Percentiles rank a stretch among this genome's conserved stretches.
Evolutionary conservation across 345 rosid species (phyloP).

Genomic region (Clarkia xantiana): DNA sequence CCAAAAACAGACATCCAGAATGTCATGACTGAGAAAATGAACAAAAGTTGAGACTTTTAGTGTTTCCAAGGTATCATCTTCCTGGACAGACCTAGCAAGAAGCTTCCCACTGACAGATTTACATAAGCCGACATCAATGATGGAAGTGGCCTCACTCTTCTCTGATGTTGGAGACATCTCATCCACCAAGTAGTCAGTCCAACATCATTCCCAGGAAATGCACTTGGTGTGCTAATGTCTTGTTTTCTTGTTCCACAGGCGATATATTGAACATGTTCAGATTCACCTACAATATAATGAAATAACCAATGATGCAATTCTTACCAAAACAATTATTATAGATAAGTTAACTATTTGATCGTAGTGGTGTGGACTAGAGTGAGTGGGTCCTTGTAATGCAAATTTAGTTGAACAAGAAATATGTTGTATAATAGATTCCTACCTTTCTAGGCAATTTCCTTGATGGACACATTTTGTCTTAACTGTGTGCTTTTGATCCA

Average conservation of each 20-base stretch:
- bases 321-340: too few species aligned
- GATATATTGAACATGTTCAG: slow-evolving; percentile 58
- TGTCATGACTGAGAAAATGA: not conserved
- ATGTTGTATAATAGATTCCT: too few species aligned
- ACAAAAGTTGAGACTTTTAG: slow-evolving; percentile 17
- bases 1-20: not conserved
- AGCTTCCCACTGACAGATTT: slow-evolving; percentile 61
- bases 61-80: slow-evolving; percentile 90
- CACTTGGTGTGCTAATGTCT: slow-evolving; percentile 58
- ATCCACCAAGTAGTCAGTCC: slow-evolving; percentile 61
- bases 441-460: too few species aligned
- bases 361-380: too few species aligned
- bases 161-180: slow-evolving; percentile 35
- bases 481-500: too few species aligned
- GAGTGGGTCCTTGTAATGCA: too few species aligned
- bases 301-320: not conserved
- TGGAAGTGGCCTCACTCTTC: slow-evolving; percentile 39
- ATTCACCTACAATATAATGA: slow-evolving; percentile 39
- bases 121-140: slow-evolving; percentile 67
- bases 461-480: too few species aligned
- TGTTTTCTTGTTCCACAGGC: slow-evolving; percentile 45
- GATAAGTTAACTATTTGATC: too few species aligned
- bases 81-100: slow-evolving; percentile 65
- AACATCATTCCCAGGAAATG: slow-evolving; percentile 66
- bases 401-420: too few species aligned